A percentile compares a stretch with the other conserved stretches of the same genome.
These are phyloP conservation scores for Fomes fomentarius DNA, from an alignment of 1,284 basidiomycete species.

Conservation along the genomic window DNA sequence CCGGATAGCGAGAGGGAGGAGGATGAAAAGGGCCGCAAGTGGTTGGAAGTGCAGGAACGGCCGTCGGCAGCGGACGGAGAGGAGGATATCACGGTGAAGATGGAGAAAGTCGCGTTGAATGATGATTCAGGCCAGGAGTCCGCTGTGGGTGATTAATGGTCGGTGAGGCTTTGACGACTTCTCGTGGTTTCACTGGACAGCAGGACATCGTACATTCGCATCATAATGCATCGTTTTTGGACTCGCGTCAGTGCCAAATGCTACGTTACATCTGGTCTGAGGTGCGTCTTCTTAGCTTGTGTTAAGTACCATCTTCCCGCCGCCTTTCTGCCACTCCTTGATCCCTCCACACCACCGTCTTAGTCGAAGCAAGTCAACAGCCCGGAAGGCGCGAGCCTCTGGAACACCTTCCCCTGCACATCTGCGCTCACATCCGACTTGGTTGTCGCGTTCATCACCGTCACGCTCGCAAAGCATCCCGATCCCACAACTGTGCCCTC, in stretches of 20 bases:
- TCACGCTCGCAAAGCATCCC: constrained; percentile 50
- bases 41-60: not conserved
- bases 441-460: constrained; percentile 47
- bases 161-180: too few species aligned
- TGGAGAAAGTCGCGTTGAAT: not conserved
- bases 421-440: constrained; percentile 46
- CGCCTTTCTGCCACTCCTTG: not conserved
- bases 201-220: too few species aligned
- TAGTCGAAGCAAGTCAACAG: constrained; percentile 6
- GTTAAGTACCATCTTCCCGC: too few species aligned
- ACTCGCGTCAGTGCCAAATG: too few species aligned
- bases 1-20: constrained; percentile 1
- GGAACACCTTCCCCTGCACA: constrained; percentile 43
- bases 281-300: too few species aligned
- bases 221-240: too few species aligned
- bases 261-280: too few species aligned
- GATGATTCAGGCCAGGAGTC: too few species aligned
- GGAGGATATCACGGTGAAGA: not conserved
- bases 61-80: not conserved
- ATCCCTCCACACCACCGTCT: not conserved
- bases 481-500: constrained; percentile 10
- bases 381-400: constrained; percentile 31
- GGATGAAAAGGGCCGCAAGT: not conserved
- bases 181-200: too few species aligned
- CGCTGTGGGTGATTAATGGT: too few species aligned